Evolutionary conservation across 1,284 basidiomycete genomes (phyloP), one percentile per base, ranked within the genome.

Genomic region (Hemileia vastatrix): DNA sequence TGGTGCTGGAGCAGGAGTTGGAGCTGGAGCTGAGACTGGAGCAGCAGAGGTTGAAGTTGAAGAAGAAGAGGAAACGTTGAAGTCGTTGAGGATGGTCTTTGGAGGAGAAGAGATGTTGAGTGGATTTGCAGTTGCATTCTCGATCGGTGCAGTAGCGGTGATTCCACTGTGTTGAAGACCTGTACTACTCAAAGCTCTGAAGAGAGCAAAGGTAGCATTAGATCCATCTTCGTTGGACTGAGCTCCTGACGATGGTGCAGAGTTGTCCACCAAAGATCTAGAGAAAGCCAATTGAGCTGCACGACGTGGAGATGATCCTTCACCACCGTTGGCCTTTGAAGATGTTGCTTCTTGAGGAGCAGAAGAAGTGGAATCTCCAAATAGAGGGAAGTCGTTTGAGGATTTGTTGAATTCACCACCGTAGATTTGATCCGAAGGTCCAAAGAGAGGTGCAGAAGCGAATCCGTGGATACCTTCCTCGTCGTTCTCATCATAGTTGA

Each of bases 301-400:
- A 27, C 27, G 27, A 54, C 56, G 13, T 61, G 64, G 63, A 24
- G 60, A 48, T 44, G 62, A 65, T 51, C 67, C 65, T 48, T 67
- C 52, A 27, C 64, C 67, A 61, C 67, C 40, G 32, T 45, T 24
- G 6, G 24, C 58, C 11, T 18, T 60, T 5, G 33, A 32, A 24
- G 66, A 62, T 52, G 65, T 65, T 6, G 61, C 64, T 57, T 67
- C 66, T 50, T 61, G 63, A 53, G 55, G 65, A 23, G 66, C 65
- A 55, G 66, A 63, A 56, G 67, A 64, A 23, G 64, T 63, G 53
- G 66, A 66, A 58, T 64, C 66, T 63, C 68, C 70, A 49, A 72
- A 71, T 60, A 70, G 69, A 59, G 71, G 71, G 51, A 67, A 32
- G 15, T 57, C 53, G 6, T 64, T 54, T 3, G 11, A 11, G 36